Base-by-base conservation (phyloP, 768 basidiomycete species). In the Podaxis mareebaensis region DNA sequence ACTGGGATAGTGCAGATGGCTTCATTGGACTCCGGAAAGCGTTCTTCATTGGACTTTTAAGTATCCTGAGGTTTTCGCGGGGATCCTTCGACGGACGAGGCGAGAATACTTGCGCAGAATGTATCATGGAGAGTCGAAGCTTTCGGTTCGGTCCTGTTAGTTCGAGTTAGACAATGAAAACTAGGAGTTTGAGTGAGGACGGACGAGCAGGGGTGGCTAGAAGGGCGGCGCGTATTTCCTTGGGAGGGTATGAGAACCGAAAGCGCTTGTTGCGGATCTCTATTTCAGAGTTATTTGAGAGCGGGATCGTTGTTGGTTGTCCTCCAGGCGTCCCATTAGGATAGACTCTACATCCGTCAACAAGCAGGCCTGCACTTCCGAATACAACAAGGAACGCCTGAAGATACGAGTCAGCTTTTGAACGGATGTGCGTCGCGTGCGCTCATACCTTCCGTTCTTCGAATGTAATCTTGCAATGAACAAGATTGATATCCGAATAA, bases 61-160 rank as follows among this genome's bases (percentile, higher is more conserved):
- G 78, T 36, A 89, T 77, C 7, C 83, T 79, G 1, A 92, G 79
- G 64, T 90, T 90, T 70, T 86, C 86, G 33, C 78, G 74, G 1
- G 88, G 86, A 68, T 89, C 81, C 3, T 75, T 72, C 39, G 83
- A 85, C 0, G 86, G 87, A 3, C 83, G 74, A 1, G 90, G 91
- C 0, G 85, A 84, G 73, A 91, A 90, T 4, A 93, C 89, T 67
- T 90, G 84, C 0, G 88, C 88, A 60, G 85, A 85, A 26, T 85
- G 80, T 38, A 93, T 90, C 87, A 93, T 89, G 2, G 88, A 90
- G 64, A 93, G 80, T 30, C 90, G 84, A 1, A 88, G 79, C 2
- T 83, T 79, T 22, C 84, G 79, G 55, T 79, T 78, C 24, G 69
- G 76, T 58, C 69, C 75, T 73, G 68, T 44, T 48, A 17, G 24